Evolutionary conservation across 2,329 filamentous ascomycete genomes (phyloP), one percentile per base, ranked within the genome.

Genomic region (Chaetomium strumarium): DNA sequence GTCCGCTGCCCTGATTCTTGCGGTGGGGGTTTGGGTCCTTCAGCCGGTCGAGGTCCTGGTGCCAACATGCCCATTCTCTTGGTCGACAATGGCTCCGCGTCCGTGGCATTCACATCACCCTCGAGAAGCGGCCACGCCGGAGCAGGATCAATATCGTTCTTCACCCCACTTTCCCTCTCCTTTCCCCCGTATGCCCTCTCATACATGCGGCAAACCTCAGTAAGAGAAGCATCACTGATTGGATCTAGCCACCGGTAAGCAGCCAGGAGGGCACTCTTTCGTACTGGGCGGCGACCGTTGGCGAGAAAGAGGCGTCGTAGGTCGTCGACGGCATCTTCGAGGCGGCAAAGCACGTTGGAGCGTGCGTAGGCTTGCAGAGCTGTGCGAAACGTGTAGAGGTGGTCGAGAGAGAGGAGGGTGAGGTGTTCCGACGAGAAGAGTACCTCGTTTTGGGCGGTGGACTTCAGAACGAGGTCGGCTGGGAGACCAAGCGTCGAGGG

Each of bases 271-370:
- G 79, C 73, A 5, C 73, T 70, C 53, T 76, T 76, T 2, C 69
- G 67, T 10, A 84, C 66, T n/a, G 73, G 72, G 9, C 67, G 66
- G 1, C 78, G 74, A 19, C 75, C 72, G 53, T 73, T 76, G 14
- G 77, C 72, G 12, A 85, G 71, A 14, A 84, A 75, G 20, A 81
- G 74, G 5, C 81, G 74, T 2, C 81, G 75, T 36, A 86, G 72
- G 63, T 83, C 81, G 63, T 85, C 80, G 44, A 85, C 79, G 29
- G 82, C 80, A 44, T 81, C 75, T 58, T 83, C 79, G 9, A 85
- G 72, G 11, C 75, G 72, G 31, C 70, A 63, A 11, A 67, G 68
- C 34, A 69, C 70, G 16, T 64, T 66, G 1, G 72, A 74, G 52
- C 71, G 72, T 5, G 77, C 74, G 64, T 84, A 84, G 57, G 74